Percentiles rank a stretch among this genome's conserved stretches.
phyloP scores from a whole-genome alignment of 805 yeast species.

The Wickerhamomyces chaumierensis region DNA sequence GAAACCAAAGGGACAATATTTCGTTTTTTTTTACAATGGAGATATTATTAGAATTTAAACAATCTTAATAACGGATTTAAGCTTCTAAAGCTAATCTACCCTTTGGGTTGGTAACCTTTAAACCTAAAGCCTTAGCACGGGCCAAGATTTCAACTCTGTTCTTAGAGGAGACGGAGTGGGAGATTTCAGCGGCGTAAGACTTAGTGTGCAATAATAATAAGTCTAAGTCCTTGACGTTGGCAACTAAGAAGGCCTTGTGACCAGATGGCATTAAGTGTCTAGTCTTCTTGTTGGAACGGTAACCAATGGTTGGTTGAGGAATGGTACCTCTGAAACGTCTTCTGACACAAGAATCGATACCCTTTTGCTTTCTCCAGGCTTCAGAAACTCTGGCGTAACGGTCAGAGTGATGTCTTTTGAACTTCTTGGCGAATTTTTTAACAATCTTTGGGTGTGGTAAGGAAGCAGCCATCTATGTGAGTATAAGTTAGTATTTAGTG shows the following conservation, averaged over 20 bases:
- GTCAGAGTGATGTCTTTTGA: slow-evolving; percentile 99
- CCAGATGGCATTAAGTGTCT: slow-evolving; percentile 94
- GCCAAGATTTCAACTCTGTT: slow-evolving; percentile 95
- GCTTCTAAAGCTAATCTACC: slow-evolving; percentile 98
- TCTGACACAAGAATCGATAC: slow-evolving; percentile 99
- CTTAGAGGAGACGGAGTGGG: slow-evolving; percentile 96
- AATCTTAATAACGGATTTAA: slow-evolving; percentile 29
- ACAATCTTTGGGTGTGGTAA: slow-evolving; percentile 98
- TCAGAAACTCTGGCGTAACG: slow-evolving; percentile 97
- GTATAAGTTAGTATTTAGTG: slow-evolving; percentile 14
- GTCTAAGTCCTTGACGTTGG: slow-evolving; percentile 90
- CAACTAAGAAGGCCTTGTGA: slow-evolving; percentile 92
- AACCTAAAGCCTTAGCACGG: slow-evolving; percentile 96
- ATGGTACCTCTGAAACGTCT: slow-evolving; percentile 99
- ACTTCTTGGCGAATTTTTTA: slow-evolving; percentile 97
- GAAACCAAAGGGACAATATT: background rate
- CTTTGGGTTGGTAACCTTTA: slow-evolving; percentile 98
- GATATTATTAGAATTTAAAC: background rate
- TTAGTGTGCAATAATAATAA: slow-evolving; percentile 93
- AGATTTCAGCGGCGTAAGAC: slow-evolving; percentile 99
- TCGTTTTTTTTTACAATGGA: background rate
- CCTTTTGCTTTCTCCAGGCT: slow-evolving; percentile 99
- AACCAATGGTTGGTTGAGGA: slow-evolving; percentile 98
- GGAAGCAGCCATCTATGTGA: slow-evolving; percentile 83
- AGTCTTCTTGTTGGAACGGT: slow-evolving; percentile 99